These are phyloP conservation scores for Candida peoriensis DNA, from an alignment of 805 yeast genomes.

Conservation along the genomic window DNA sequence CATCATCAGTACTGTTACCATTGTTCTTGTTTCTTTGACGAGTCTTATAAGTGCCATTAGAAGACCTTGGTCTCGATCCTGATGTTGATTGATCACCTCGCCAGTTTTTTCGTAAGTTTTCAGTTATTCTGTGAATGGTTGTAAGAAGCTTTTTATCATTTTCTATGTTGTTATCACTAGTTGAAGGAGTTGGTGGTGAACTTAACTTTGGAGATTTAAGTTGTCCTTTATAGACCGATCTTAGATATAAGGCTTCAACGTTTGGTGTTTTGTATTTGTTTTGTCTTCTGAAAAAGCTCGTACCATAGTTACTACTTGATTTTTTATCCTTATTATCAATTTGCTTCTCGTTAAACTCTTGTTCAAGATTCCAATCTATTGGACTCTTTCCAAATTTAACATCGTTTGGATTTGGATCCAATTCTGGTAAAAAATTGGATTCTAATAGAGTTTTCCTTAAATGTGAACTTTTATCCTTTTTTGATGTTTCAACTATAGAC, in stretches of 20 bases:
- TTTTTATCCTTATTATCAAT: conserved; percentile 13
- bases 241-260: conserved; percentile 24
- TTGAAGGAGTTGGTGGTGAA: conserved; percentile 18
- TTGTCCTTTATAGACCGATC: conserved; percentile 30
- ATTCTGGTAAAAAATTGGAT: conserved; percentile 9
- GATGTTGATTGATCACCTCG: neutral
- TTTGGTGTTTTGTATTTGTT: conserved; percentile 14
- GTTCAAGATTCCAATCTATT: conserved; percentile 18
- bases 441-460: conserved; percentile 10
- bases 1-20: conserved; percentile 9
- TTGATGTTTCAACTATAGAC: neutral
- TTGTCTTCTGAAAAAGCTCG: conserved; percentile 25
- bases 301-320: too few species aligned
- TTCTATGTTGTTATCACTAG: conserved; percentile 12
- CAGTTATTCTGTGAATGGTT: conserved; percentile 3
- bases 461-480: conserved; percentile 2
- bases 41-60: too few species aligned
- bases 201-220: conserved; percentile 28
- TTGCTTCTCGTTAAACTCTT: neutral
- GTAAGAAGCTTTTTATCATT: conserved; percentile 2
- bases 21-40: neutral
- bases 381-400: conserved; percentile 18
- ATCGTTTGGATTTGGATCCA: conserved; percentile 11
- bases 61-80: too few species aligned
- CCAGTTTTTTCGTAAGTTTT: conserved; percentile 4